Base-by-base conservation (phyloP, 805 yeast genomes). In the Ogataea wickerhamii region DNA sequence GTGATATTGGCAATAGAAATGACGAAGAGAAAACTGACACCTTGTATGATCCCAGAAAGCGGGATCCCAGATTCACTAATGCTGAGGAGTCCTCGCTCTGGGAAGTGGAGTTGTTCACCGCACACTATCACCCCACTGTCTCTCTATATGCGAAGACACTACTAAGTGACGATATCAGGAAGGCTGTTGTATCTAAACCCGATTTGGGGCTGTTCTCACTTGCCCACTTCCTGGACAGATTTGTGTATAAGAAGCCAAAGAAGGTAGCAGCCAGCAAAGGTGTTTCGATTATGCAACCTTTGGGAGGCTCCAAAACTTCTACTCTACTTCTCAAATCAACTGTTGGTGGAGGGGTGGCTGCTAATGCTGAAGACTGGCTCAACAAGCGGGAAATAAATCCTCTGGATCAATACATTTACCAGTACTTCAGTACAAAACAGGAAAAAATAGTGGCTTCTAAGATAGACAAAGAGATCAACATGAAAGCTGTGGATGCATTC, bases 261-360 rank as follows among this genome's bases (percentile, higher is more conserved):
- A 82, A 78, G 52, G 85, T 82, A 61, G 70, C 79, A 14, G 60
- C 68, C 23, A 66, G 80, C n/a, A 80, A 84, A 58, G 98, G 98
- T 54, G 70, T 83, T 4, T 87, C 97, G 30, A 89, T 93, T 58
- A 93, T 93, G 98, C 98, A 93, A 70, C 98, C 98, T 35, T 70
- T 93, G 48, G 88, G 94, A 31, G 97, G 96, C 46, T 73, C 79
- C 1, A 84, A 82, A 45, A 80, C 86, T 16, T 86, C 84, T 7
- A 67, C 80, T 4, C 63, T 83, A 37, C 68, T 84, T 48, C 86
- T 84, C 10, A 79, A 70, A 52, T 77, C 87, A n/a, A 74, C 86
- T 4, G 56, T 51, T 23, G 37, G 38, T 4, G 50, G 56, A 13
- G 55, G 50, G 12, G 57, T 73, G 11, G 96, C 98, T 2, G 94